Conservation (phyloP, 106 monocot genomes). For the Dendrobium chrysotoxum region DNA sequence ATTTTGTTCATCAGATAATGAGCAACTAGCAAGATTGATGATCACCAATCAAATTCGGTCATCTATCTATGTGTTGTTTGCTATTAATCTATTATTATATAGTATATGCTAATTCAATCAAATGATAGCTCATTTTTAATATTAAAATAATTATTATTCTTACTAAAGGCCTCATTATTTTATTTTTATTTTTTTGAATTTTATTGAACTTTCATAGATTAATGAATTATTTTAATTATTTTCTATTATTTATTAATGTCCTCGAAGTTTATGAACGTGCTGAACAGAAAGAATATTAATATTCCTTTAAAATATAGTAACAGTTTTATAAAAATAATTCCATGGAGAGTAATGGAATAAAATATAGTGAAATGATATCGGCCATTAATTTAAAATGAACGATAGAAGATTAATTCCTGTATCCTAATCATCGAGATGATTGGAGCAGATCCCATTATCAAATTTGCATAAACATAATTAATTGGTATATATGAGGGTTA, state of each 20-base stretch:
- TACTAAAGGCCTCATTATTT: too few relatives aligned
- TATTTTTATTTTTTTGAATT: too few relatives aligned
- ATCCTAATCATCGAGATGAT: neutral
- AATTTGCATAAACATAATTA: neutral
- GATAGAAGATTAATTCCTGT: neutral
- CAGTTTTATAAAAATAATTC: neutral
- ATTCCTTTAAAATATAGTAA: neutral
- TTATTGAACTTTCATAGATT: neutral
- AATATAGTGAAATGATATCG: neutral
- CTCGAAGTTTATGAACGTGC: neutral
- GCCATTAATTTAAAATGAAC: neutral
- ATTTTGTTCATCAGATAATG: too few relatives aligned
- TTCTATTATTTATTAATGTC: neutral
- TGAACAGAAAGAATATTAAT: neutral
- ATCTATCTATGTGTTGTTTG: too few relatives aligned
- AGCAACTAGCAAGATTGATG: too few relatives aligned
- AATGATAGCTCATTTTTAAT: too few relatives aligned
- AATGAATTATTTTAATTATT: neutral
- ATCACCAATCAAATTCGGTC: too few relatives aligned
- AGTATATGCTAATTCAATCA: too few relatives aligned
- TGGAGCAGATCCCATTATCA: neutral
- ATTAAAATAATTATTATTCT: too few relatives aligned
- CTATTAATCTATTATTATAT: too few relatives aligned
- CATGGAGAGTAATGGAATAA: neutral
- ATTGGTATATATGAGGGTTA: neutral